These are phyloP conservation scores for Piromyces sp. DNA, from an alignment of 192 early-diverging fungal genomes.

Conservation along the genomic window DNA sequence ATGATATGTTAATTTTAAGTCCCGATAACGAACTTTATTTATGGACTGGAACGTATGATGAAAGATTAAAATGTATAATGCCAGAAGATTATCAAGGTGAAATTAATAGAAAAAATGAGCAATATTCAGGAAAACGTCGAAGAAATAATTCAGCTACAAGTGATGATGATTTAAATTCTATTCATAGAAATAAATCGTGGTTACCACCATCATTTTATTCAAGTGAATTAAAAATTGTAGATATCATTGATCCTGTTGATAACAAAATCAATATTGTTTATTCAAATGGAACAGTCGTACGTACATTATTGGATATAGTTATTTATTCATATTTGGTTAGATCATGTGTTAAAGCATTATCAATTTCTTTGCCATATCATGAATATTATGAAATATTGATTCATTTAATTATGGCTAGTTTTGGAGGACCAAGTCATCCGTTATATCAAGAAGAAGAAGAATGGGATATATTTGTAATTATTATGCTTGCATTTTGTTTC, in stretches of 20 bases:
- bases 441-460: slow-evolving; percentile 4
- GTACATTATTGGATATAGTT: slow-evolving; percentile 12
- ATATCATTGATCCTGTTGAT: slow-evolving; percentile 16
- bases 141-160: background rate
- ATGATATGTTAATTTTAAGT: background rate
- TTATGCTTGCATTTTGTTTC: slow-evolving; percentile 15
- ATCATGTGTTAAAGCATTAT: slow-evolving; percentile 13
- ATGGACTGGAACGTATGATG: background rate
- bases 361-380: slow-evolving; percentile 13
- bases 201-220: background rate
- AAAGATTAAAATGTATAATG: slow-evolving; percentile 19
- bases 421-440: background rate
- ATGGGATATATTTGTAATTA: slow-evolving; percentile 16
- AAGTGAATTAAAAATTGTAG: slow-evolving; percentile 3
- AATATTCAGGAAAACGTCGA: slow-evolving; percentile 8
- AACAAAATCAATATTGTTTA: slow-evolving; percentile 14
- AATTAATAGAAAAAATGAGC: slow-evolving; percentile 13
- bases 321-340: slow-evolving; percentile 15
- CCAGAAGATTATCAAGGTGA: slow-evolving; percentile 12
- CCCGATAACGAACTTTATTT: background rate
- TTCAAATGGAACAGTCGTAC: slow-evolving; percentile 4
- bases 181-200: background rate
- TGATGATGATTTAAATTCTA: background rate
- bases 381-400: slow-evolving; percentile 9
- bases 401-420: slow-evolving; percentile 13